Base-by-base conservation (phyloP, 2,329 filamentous ascomycete genomes). In the Huntiella moniliformis region DNA sequence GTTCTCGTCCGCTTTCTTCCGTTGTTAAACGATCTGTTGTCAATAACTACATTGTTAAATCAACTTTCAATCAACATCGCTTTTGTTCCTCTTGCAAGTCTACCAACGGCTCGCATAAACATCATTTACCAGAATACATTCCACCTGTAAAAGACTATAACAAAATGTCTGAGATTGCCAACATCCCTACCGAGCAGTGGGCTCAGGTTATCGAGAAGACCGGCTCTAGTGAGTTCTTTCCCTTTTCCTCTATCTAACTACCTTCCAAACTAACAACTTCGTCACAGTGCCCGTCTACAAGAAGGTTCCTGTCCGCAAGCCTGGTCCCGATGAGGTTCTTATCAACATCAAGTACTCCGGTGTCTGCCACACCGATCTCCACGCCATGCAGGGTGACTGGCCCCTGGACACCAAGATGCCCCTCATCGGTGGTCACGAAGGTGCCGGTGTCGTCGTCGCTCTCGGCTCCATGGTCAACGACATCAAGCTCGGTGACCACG, bases 341-440 rank as follows among this genome's bases (percentile, higher is more conserved):
- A 68, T 94, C 65, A 88, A 92, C 66, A 74, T 93, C 71, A 86
- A 86, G 63, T 93, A 75, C 70, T 82, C 80, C 22, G 85, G 85
- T 59, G 85, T 93, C 54, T 93, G 85, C 71, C 85, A 92, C 68
- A 92, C 85, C 33, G 84, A 92, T 61, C 70, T 73, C 43, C 70
- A 74, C 61, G 84, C 84, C 55, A 73, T 88, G 64, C 82, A 83
- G 53, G 86, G 86, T 49, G 86, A 94, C 67, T 94, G 86, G 86
- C 86, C 87, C 44, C 63, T 94, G 44, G 61, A 67, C n/a, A 74
- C 73, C 58, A 93, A 93, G 67, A 66, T 88, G 51, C 85, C 86
- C 32, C 73, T 94, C 12, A 79, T 94, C 48, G 87, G 87, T 58
- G 85, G 85, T 41, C 79, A 79, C 62, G 74, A 79, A 58, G 74